A percentile compares a stretch with the other conserved stretches of the same genome.
phyloP scores from a whole-genome alignment of 345 rosid genomes.

The Raphanus raphanistrum region DNA sequence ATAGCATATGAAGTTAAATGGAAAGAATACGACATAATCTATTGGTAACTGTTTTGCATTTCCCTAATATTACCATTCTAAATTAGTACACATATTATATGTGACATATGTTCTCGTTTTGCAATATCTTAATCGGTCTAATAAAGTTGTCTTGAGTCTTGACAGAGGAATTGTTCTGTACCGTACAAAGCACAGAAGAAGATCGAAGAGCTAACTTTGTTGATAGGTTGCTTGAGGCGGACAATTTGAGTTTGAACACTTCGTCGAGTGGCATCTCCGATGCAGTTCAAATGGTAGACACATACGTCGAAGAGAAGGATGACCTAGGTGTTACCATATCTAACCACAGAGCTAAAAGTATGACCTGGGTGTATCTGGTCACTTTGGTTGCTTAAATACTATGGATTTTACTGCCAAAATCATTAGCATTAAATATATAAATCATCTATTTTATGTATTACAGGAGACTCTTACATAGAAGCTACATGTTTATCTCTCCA shows the following conservation, averaged over 20 bases:
- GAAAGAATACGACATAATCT: not conserved
- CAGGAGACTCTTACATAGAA: slow-evolving; percentile 45
- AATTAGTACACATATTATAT: not conserved
- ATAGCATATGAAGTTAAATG: not conserved
- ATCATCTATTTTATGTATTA: slow-evolving; percentile 23
- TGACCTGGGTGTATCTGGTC: slow-evolving; percentile 23
- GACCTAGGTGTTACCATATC: slow-evolving; percentile 38
- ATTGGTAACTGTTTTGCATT: not conserved
- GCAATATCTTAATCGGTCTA: slow-evolving; percentile 18
- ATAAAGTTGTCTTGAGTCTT: slow-evolving; percentile 19
- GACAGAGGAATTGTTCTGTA: slow-evolving; percentile 54
- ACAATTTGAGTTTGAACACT: slow-evolving; percentile 41
- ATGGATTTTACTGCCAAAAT: slow-evolving; percentile 11
- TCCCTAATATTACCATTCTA: slow-evolving; percentile 16
- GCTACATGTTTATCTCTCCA: slow-evolving; percentile 59
- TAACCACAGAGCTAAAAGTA: slow-evolving; percentile 49
- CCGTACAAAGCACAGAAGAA: slow-evolving; percentile 53
- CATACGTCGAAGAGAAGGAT: slow-evolving; percentile 39
- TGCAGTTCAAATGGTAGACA: slow-evolving; percentile 38
- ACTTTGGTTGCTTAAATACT: not conserved
- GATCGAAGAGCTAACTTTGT: slow-evolving; percentile 78
- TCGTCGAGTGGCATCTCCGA: slow-evolving; percentile 25
- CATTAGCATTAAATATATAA: not conserved
- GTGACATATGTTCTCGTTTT: slow-evolving; percentile 1
- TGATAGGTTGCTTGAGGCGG: slow-evolving; percentile 56